Evolutionary conservation across 768 basidiomycete species (phyloP), one percentile per base, ranked within the genome.

Genomic region (Kondoa malvinella): DNA sequence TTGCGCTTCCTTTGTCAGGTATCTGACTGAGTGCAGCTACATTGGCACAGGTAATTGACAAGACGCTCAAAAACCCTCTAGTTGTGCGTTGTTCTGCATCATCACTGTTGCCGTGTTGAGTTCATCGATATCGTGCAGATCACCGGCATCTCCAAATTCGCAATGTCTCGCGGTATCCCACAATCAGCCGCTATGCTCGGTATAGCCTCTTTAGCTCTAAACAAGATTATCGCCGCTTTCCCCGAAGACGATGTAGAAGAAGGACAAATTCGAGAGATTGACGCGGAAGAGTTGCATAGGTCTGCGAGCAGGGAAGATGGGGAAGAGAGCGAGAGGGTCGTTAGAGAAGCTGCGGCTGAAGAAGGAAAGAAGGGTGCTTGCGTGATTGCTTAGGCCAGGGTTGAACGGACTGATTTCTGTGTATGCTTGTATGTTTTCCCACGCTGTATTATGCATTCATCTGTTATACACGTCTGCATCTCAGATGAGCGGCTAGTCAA

Each of bases 101-200:
- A n/a, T n/a, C n/a, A n/a, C n/a, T n/a, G n/a, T n/a, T n/a, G n/a
- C n/a, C n/a, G n/a, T n/a, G n/a, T n/a, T n/a, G n/a, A n/a, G n/a
- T n/a, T n/a, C n/a, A n/a, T n/a, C n/a, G n/a, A n/a, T n/a, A n/a
- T n/a, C n/a, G n/a, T n/a, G n/a, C n/a, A n/a, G 8, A 59, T 59
- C 57, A 59, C 27, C 21, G 61, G 61, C 32, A 32, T 63, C n/a
- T 8, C 27, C 61, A 63, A 63, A 33, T 63, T 63, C 30, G 61
- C 61, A 27, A 63, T 31, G 30, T 63, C 61, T 33, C n/a, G 33
- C 16, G 61, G 61, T 33, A 63, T 63, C 32, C 61, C 61, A 8
- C 29, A 17, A 27, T 26, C n/a, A 8, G 61, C 15, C 17, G 61
- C 61, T 3, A 32, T 63, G 3, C 30, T 63, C 3, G 15, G 14